These are phyloP conservation scores for Termitomyces eurrhizus DNA, from an alignment of 768 basidiomycete genomes.

Conservation along the genomic window DNA sequence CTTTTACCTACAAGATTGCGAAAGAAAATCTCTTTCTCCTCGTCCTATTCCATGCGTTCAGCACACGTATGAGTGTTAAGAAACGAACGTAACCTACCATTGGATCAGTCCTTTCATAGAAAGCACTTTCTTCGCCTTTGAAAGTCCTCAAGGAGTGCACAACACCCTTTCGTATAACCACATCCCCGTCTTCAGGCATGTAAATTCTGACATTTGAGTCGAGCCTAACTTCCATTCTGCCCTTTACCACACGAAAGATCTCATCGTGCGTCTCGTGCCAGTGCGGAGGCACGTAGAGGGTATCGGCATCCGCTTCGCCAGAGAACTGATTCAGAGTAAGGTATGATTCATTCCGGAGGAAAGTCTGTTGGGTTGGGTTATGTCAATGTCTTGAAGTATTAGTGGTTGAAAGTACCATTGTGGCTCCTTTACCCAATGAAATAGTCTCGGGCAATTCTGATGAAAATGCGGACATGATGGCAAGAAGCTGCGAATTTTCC, in stretches of 20 bases:
- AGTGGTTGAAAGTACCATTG: slow-evolving; percentile 13
- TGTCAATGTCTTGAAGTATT: background rate
- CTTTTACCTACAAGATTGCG: slow-evolving; percentile 21
- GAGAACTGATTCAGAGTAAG: slow-evolving; percentile 20
- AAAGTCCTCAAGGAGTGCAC: slow-evolving; percentile 23
- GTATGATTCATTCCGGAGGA: slow-evolving; percentile 27
- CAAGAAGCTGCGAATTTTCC: background rate
- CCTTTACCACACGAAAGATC: slow-evolving; percentile 25
- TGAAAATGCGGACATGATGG: slow-evolving; percentile 1
- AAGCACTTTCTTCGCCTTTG: slow-evolving; percentile 23
- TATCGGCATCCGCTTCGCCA: slow-evolving; percentile 20
- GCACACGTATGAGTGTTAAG: background rate
- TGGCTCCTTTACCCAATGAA: slow-evolving; percentile 12
- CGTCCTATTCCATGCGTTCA: slow-evolving; percentile 15
- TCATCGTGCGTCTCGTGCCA: slow-evolving; percentile 34
- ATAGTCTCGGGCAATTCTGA: slow-evolving; percentile 9
- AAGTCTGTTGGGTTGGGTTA: slow-evolving; percentile 18
- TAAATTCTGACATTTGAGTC: slow-evolving; percentile 20
- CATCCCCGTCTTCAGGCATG: slow-evolving; percentile 28
- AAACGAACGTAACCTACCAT: slow-evolving; percentile 17
- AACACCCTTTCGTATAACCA: slow-evolving; percentile 23
- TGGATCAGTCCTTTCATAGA: slow-evolving; percentile 29
- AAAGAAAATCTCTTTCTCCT: slow-evolving; percentile 31
- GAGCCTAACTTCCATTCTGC: slow-evolving; percentile 25
- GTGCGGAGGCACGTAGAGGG: slow-evolving; percentile 26